Evolutionary conservation across 1,284 basidiomycete genomes (phyloP), one percentile per base, ranked within the genome.

Genomic region (Moniliella sp.): DNA sequence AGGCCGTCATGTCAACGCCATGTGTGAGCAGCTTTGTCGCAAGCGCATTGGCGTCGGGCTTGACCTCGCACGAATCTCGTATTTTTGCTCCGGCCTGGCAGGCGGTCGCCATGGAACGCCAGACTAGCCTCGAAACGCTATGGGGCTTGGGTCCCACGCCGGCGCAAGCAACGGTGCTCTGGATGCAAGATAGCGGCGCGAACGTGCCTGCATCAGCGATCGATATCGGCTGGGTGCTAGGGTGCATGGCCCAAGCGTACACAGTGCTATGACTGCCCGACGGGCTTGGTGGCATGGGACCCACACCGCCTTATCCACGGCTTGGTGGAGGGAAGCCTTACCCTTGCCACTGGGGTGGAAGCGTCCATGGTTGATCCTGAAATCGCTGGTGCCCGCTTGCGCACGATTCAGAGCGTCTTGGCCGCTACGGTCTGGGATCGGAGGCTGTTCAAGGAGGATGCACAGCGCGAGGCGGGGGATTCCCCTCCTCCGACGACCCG

Each of bases 151-250:
- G n/a, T n/a, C n/a, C n/a, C n/a, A n/a, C n/a, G n/a, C n/a, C n/a
- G n/a, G n/a, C n/a, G n/a, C n/a, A n/a, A n/a, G n/a, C n/a, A n/a
- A n/a, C n/a, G n/a, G n/a, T n/a, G n/a, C n/a, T n/a, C n/a, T n/a
- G n/a, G n/a, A n/a, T n/a, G n/a, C n/a, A n/a, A n/a, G n/a, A n/a
- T n/a, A n/a, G n/a, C n/a, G n/a, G n/a, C n/a, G n/a, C n/a, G n/a
- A n/a, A n/a, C n/a, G n/a, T n/a, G n/a, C n/a, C n/a, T n/a, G 36
- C 37, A 1, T 35, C 42, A 2, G 50, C 50, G 13, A 47, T 48
- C 0, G 54, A 57, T 33, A 40, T 54, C 27, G 53, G 48, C 28
- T 57, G 54, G 54, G 37, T 51, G 15, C 45, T 57, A 7, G 32
- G 38, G n/a, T 48, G 43, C 13, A 31, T 57, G 13, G 52, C 54